A percentile compares a stretch with the other conserved stretches of the same genome.
Evolutionary conservation across 2,329 filamentous ascomycete genomes (phyloP).

Genomic region (Helotiales sp.): DNA sequence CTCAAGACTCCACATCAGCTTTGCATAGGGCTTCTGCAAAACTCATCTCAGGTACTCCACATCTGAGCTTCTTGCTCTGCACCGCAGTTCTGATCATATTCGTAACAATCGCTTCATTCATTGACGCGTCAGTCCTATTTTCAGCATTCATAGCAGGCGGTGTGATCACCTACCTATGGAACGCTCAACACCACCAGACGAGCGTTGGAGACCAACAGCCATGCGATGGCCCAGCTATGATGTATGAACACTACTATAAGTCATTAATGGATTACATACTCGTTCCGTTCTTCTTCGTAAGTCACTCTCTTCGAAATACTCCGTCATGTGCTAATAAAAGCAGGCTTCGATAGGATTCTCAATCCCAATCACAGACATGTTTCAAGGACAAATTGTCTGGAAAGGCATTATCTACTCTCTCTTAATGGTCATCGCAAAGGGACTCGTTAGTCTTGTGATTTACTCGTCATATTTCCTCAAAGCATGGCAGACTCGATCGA

Average conservation of each 20-base stretch:
- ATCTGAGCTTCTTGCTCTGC: constrained; percentile 23
- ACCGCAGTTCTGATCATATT: constrained; percentile 19
- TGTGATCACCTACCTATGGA: constrained; percentile 6
- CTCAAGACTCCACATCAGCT: background rate
- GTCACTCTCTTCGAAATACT: constrained; percentile 22
- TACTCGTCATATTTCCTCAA: background rate
- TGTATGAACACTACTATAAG: constrained; percentile 33
- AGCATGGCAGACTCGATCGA: background rate
- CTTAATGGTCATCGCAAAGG: constrained; percentile 67
- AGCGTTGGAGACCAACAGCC: background rate
- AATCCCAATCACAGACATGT: constrained; percentile 72
- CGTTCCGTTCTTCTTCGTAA: constrained; percentile 62
- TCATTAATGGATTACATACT: constrained; percentile 43
- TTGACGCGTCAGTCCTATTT: constrained; percentile 50
- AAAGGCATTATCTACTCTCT: constrained; percentile 70
- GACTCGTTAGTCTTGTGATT: constrained; percentile 49
- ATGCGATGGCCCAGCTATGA: background rate
- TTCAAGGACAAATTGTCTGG: constrained; percentile 64
- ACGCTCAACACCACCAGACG: background rate
- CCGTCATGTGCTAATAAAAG: background rate
- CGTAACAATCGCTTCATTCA: constrained; percentile 37
- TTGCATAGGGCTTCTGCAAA: background rate
- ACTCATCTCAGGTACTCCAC: constrained; percentile 7
- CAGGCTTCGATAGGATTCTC: constrained; percentile 71
- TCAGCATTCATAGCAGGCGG: constrained; percentile 47